These are phyloP conservation scores for Rhodotorula kratochvilovae DNA, from an alignment of 768 basidiomycete genomes.

Conservation along the genomic window DNA sequence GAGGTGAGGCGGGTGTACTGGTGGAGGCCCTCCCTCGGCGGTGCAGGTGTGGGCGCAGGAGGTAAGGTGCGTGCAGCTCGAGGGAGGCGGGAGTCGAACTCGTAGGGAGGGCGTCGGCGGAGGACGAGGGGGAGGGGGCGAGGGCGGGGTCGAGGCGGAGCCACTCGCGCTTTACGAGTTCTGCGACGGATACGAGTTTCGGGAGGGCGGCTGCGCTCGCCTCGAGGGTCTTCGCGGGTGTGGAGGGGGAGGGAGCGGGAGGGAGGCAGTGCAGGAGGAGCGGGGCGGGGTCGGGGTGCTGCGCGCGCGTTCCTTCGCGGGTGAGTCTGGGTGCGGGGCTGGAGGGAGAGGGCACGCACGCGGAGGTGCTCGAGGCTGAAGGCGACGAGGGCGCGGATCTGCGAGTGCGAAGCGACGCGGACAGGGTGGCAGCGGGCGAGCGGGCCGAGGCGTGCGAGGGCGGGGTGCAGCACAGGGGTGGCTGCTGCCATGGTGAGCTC, in stretches of 20 bases:
- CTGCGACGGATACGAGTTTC: constrained; percentile 25
- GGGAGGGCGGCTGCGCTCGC: constrained; percentile 5
- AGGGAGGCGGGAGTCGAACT: too few species aligned
- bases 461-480: background rate
- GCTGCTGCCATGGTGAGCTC: background rate
- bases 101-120: background rate
- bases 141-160: background rate
- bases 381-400: background rate
- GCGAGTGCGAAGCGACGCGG: background rate
- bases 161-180: constrained; percentile 21
- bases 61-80: too few species aligned
- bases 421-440: background rate
- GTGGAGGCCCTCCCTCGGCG: background rate
- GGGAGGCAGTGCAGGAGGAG: background rate
- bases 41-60: too few species aligned
- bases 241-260: background rate
- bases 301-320: background rate
- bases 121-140: background rate
- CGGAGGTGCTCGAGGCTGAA: background rate
- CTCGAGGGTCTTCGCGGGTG: background rate
- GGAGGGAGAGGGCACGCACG: background rate
- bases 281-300: background rate
- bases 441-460: background rate
- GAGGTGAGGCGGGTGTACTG: constrained; percentile 5
- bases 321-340: background rate